Conservation (phyloP, 208 protist species). For the Leishmania aethiopica region DNA sequence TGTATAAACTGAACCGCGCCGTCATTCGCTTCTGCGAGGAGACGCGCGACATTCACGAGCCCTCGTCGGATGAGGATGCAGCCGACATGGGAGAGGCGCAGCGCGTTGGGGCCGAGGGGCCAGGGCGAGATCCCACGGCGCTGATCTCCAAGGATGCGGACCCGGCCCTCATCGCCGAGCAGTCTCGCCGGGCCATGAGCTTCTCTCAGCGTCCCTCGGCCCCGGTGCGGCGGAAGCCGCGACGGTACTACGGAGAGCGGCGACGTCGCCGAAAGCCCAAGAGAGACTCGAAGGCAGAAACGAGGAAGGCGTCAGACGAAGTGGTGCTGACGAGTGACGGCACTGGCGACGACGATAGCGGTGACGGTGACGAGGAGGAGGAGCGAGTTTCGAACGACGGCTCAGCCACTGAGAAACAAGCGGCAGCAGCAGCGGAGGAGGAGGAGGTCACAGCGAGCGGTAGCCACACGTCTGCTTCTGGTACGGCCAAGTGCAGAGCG, state of each 20-base stretch:
- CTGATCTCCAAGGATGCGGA: conserved; percentile 32
- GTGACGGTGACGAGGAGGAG: neutral
- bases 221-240: conserved; percentile 1
- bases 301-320: neutral
- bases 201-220: conserved; percentile 33
- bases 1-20: conserved; percentile 81
- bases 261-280: conserved; percentile 28
- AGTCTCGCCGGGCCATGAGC: conserved; percentile 20
- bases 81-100: conserved; percentile 4
- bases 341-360: neutral
- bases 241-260: conserved; percentile 36
- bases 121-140: neutral
- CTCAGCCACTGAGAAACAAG: neutral
- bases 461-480: too few relatives aligned
- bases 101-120: neutral
- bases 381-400: neutral
- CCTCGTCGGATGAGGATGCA: conserved; percentile 38
- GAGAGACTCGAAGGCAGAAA: neutral
- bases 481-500: too few relatives aligned
- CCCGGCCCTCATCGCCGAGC: conserved; percentile 30
- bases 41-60: conserved; percentile 62
- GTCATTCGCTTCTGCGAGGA: conserved; percentile 84
- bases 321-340: neutral
- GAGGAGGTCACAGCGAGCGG: neutral
- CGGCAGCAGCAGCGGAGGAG: neutral